These are phyloP conservation scores for Barbarea vulgaris DNA, from an alignment of 345 rosid genomes.

Conservation along the genomic window DNA sequence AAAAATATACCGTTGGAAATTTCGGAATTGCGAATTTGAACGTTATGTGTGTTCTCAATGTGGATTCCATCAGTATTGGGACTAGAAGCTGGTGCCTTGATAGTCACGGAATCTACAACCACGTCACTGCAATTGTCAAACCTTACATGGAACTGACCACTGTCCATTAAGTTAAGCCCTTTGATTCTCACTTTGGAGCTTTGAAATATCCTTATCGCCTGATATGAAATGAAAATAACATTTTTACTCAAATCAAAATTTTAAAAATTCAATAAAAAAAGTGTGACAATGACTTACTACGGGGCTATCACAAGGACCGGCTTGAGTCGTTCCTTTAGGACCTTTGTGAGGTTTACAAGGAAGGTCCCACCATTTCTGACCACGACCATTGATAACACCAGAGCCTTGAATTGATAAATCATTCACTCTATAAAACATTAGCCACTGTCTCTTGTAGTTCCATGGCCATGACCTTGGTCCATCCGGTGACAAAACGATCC, in stretches of 20 bases:
- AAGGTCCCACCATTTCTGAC: conserved; percentile 94
- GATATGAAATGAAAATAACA: conserved; percentile 22
- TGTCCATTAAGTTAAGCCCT: conserved; percentile 55
- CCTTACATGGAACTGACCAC: conserved; percentile 78
- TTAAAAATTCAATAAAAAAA: background rate
- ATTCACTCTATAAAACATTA: conserved; percentile 71
- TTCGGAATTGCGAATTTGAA: conserved; percentile 66
- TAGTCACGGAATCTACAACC: conserved; percentile 47
- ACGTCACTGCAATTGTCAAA: conserved; percentile 57
- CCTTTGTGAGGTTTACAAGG: conserved; percentile 97
- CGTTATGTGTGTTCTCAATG: conserved; percentile 60
- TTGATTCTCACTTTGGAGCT: conserved; percentile 59
- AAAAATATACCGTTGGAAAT: conserved; percentile 63
- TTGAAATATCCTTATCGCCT: conserved; percentile 57
- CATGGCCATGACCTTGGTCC: conserved; percentile 72
- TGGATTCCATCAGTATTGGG: conserved; percentile 95
- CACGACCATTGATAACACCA: conserved; percentile 74
- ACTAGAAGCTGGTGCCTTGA: conserved; percentile 71
- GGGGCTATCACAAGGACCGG: conserved; percentile 93
- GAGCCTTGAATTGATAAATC: conserved; percentile 73
- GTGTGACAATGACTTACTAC: conserved; percentile 47
- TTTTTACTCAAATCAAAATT: background rate
- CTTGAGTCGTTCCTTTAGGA: conserved; percentile 56
- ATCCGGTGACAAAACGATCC: conserved; percentile 44
- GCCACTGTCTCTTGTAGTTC: conserved; percentile 71